A percentile compares a stretch with the other conserved stretches of the same genome.
Conservation (phyloP, 345 rosid species). For the Camelina laxa region DNA sequence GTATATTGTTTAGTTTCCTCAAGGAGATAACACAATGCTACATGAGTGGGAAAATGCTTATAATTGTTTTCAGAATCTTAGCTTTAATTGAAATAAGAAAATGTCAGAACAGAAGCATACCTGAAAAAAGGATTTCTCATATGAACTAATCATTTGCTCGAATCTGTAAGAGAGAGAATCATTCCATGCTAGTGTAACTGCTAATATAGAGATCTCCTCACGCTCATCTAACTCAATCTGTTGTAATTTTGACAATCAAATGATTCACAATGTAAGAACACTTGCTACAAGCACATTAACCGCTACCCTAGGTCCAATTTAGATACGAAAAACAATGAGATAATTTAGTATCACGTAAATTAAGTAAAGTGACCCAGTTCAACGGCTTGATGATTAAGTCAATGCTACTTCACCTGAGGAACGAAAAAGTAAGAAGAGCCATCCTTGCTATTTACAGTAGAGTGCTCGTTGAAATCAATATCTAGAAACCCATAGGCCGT, state of each 20-base stretch:
- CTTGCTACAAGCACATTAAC: slow-evolving; percentile 16
- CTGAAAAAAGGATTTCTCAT: slow-evolving; percentile 65
- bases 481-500: slow-evolving; percentile 80
- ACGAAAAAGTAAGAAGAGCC: slow-evolving; percentile 74
- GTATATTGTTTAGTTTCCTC: not conserved
- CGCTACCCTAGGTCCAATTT: not conserved
- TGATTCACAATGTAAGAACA: slow-evolving; percentile 10
- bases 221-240: slow-evolving; percentile 88
- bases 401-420: slow-evolving; percentile 70
- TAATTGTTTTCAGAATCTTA: not conserved
- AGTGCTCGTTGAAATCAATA: slow-evolving; percentile 50
- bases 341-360: not conserved
- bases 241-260: slow-evolving; percentile 30
- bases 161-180: slow-evolving; percentile 56
- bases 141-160: slow-evolving; percentile 65
- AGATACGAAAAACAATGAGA: slow-evolving; percentile 14
- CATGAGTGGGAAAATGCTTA: not conserved
- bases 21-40: not conserved
- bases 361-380: not conserved
- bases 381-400: slow-evolving; percentile 5
- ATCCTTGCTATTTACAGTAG: slow-evolving; percentile 58
- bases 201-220: slow-evolving; percentile 64
- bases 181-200: slow-evolving; percentile 78
- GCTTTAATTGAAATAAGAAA: not conserved
- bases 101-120: slow-evolving; percentile 42